These are phyloP conservation scores for Boeremia lycopersici DNA, from an alignment of 2,329 filamentous ascomycete species.

Conservation along the genomic window DNA sequence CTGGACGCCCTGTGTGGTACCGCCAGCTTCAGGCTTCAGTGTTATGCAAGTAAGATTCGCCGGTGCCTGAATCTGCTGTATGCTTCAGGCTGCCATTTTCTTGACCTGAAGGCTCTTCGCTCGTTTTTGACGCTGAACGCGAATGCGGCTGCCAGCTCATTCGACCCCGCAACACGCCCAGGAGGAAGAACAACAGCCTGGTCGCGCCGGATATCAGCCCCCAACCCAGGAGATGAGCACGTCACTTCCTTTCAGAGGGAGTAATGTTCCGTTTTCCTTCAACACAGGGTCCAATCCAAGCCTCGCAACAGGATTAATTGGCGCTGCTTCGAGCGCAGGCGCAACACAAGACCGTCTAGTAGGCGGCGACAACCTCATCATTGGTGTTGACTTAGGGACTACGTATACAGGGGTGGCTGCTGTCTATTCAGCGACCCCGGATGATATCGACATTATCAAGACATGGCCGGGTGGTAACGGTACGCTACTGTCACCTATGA, in stretches of 20 bases:
- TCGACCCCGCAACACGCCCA: conserved; percentile 23
- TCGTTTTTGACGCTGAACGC: not conserved
- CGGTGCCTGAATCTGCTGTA: conserved; percentile 39
- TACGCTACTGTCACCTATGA: conserved; percentile 9
- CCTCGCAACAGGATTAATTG: conserved; percentile 18
- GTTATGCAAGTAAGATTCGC: conserved; percentile 10
- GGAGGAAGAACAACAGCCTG: not conserved
- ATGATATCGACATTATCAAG: conserved; percentile 84
- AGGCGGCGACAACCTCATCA: conserved; percentile 63
- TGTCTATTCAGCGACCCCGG: conserved; percentile 75
- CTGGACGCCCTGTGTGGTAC: conserved; percentile 17
- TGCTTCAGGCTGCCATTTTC: conserved; percentile 35
- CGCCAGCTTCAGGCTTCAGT: conserved; percentile 34
- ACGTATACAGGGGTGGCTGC: conserved; percentile 64
- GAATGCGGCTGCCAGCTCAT: not conserved
- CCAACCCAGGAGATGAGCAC: conserved; percentile 26
- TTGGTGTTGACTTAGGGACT: conserved; percentile 68
- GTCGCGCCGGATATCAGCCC: not conserved
- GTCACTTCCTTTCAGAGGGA: conserved; percentile 30
- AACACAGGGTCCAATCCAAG: conserved; percentile 36
- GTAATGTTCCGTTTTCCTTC: conserved; percentile 42
- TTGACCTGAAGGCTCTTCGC: conserved; percentile 31
- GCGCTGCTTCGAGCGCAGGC: conserved; percentile 1
- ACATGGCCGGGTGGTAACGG: conserved; percentile 81
- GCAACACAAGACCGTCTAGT: conserved; percentile 56